Evolutionary conservation across 228 moss, liverwort and hornwort species (phyloP).

Genomic region (Sphagnum fallax): DNA sequence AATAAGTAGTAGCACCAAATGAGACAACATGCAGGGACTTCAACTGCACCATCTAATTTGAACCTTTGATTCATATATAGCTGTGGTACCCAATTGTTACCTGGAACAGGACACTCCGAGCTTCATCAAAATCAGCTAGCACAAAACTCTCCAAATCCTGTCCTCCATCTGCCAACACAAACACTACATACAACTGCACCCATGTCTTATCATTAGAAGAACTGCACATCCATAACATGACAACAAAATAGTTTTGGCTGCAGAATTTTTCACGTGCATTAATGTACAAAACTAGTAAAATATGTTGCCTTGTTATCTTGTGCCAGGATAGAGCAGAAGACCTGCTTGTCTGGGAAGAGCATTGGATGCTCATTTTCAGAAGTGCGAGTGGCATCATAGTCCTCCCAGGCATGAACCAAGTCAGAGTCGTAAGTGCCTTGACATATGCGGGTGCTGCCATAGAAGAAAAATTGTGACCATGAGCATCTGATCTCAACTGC

Average conservation of each 20-base stretch:
- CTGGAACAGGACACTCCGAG: conserved; percentile 79
- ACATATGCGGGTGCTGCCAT: conserved; percentile 75
- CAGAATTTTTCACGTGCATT: too few relatives aligned
- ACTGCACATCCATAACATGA: background rate
- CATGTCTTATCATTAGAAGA: conserved; percentile 6
- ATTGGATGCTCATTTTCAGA: conserved; percentile 96
- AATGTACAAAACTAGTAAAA: too few relatives aligned
- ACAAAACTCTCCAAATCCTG: conserved; percentile 79
- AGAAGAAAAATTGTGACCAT: too few relatives aligned
- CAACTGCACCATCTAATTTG: too few relatives aligned
- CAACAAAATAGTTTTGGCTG: too few relatives aligned
- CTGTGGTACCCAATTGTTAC: conserved; percentile 13
- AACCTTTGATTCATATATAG: too few relatives aligned
- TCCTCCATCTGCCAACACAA: conserved; percentile 94
- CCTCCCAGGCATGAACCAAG: conserved; percentile 80
- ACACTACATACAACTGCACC: conserved; percentile 85
- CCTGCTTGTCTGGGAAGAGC: conserved; percentile 82
- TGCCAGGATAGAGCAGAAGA: conserved; percentile 1
- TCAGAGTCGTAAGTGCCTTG: conserved; percentile 75
- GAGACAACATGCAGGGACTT: too few relatives aligned
- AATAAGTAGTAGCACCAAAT: too few relatives aligned
- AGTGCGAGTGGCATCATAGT: conserved; percentile 66
- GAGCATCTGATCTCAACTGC: background rate
- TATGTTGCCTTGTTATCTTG: too few relatives aligned
- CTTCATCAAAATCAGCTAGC: conserved; percentile 65